Evolutionary conservation across 495 filamentous ascomycete species (phyloP), one percentile per base, ranked within the genome.

Genomic region (Neurospora intermedia): DNA sequence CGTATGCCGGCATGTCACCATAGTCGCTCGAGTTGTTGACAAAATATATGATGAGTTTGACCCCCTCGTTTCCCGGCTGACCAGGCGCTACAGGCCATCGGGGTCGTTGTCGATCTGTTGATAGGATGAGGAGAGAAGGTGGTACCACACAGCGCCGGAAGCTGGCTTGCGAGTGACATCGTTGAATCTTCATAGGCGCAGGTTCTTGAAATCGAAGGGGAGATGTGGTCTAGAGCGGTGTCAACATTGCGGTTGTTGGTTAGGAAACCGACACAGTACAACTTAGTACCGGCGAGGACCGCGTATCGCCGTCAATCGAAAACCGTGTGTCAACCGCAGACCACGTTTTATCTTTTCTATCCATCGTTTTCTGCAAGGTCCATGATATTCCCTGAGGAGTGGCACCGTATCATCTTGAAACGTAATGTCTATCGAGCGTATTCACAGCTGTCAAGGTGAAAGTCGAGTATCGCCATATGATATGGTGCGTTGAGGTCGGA

Each of bases 171-270:
- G 70, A 20, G 77, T 82, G 18, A 83, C 85, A 75, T 84, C 89
- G 82, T 91, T 90, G 83, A 93, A 93, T 0, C 90, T 91, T 91
- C 91, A 93, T 71, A 91, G 84, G 13, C 91, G 88, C 43, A 92
- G 82, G 76, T 93, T 89, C 75, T 90, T 90, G 71, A 92, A 84
- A 2, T 89, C 89, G 89, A 85, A 31, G 81, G 73, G 10, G 71
- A 73, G 66, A 87, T 79, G 70, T 87, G 79, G 75, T 88, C 82
- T 16, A 85, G 77, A 54, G 89, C 82, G n/a, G 85, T 84, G 74
- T 91, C 88, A 11, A 92, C 87, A 77, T 92, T 90, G n/a, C 78
- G 81, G 74, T 88, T 84, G 78, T 87, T 88, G 23, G 83, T 87
- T 31, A 92, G 85, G 85, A 92, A 92, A 20, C 85, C 82, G 74